A percentile compares a stretch with the other conserved stretches of the same genome.
These are phyloP conservation scores for Candida jianshihensis DNA, from an alignment of 805 yeast species.

Conservation along the genomic window DNA sequence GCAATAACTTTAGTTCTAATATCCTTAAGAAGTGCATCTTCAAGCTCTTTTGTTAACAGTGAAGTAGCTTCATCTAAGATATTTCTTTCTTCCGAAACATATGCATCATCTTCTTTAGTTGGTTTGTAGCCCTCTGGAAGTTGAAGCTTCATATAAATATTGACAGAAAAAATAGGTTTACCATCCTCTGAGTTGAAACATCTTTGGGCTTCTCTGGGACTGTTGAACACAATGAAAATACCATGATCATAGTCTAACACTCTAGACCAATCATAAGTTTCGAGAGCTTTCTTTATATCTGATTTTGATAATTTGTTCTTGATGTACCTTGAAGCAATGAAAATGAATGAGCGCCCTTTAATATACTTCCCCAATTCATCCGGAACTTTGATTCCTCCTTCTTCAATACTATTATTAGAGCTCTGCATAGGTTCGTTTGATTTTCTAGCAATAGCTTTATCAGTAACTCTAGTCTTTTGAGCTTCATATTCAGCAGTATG, in stretches of 20 bases:
- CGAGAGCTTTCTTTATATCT: constrained; percentile 54
- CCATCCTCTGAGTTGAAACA: constrained; percentile 63
- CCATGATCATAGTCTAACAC: constrained; percentile 59
- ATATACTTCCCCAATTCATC: constrained; percentile 40
- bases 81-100: constrained; percentile 19
- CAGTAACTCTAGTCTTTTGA: constrained; percentile 5
- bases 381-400: constrained; percentile 39
- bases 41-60: constrained; percentile 56
- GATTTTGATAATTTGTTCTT: constrained; percentile 33
- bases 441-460: neutral
- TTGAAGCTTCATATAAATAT: constrained; percentile 49
- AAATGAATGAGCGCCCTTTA: constrained; percentile 50
- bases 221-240: constrained; percentile 63
- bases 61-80: constrained; percentile 54
- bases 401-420: too few relatives aligned
- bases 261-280: constrained; percentile 58
- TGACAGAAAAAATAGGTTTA: constrained; percentile 36
- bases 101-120: constrained; percentile 11
- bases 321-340: constrained; percentile 44
- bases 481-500: constrained; percentile 1
- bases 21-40: constrained; percentile 57
- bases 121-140: constrained; percentile 12
- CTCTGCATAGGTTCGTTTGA: too few relatives aligned
- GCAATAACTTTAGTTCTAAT: constrained; percentile 68
- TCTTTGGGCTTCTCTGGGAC: constrained; percentile 46